A percentile compares a stretch with the other conserved stretches of the same genome.
phyloP scores from a whole-genome alignment of 306 rosid genomes.

The Rubus parviflorus region DNA sequence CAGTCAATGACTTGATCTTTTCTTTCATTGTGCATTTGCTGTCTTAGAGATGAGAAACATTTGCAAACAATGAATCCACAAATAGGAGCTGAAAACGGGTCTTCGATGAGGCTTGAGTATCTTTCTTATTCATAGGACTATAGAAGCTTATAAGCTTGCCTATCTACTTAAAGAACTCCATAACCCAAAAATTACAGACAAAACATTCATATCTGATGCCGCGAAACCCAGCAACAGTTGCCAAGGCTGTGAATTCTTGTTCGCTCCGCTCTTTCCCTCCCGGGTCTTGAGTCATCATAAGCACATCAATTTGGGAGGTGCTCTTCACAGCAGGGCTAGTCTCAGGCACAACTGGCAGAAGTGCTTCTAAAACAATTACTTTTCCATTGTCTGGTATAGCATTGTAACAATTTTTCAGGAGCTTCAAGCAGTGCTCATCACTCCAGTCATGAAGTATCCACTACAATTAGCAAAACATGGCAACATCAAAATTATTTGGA shows the following conservation, averaged over 20 bases:
- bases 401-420: slow-evolving; percentile 47
- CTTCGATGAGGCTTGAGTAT: neutral
- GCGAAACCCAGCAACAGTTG: slow-evolving; percentile 49
- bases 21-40: neutral
- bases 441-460: slow-evolving; percentile 44
- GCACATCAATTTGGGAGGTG: slow-evolving; percentile 25
- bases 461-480: slow-evolving; percentile 22
- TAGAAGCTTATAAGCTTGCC: neutral
- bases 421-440: slow-evolving; percentile 35
- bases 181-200: slow-evolving; percentile 40
- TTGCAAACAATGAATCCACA: neutral
- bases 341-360: slow-evolving; percentile 37
- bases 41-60: neutral
- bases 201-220: slow-evolving; percentile 41
- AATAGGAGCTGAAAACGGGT: neutral
- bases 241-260: slow-evolving; percentile 43
- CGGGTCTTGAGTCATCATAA: slow-evolving; percentile 46
- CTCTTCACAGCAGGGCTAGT: slow-evolving; percentile 11
- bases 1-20: neutral
- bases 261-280: slow-evolving; percentile 58
- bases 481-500: neutral
- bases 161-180: slow-evolving; percentile 52
- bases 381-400: slow-evolving; percentile 54
- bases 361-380: slow-evolving; percentile 44
- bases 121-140: neutral